phyloP scores from a whole-genome alignment of 2,329 filamentous ascomycete species.

The Nemania sp. region DNA sequence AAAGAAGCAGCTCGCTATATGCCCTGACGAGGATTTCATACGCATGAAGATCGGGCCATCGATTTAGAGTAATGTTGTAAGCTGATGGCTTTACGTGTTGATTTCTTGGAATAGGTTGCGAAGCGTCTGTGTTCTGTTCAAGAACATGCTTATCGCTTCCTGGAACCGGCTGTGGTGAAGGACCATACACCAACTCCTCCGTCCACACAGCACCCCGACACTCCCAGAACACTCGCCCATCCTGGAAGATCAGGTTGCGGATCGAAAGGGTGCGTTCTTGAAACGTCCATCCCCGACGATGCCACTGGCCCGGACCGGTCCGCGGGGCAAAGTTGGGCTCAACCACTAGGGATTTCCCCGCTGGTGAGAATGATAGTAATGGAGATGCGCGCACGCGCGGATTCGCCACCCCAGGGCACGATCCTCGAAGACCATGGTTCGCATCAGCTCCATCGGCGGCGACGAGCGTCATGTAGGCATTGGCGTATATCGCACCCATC shows the following conservation, averaged over 20 bases:
- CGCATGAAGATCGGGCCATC: neutral
- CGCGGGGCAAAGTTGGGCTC: neutral
- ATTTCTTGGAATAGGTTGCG: neutral
- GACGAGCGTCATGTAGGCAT: constrained; percentile 8
- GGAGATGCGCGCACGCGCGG: neutral
- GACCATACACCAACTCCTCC: neutral
- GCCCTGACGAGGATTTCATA: neutral
- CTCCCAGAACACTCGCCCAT: constrained; percentile 10
- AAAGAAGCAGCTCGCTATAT: neutral
- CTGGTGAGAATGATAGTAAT: neutral
- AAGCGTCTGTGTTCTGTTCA: neutral
- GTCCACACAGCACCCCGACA: constrained; percentile 2
- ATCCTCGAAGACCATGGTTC: constrained; percentile 5
- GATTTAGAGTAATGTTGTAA: neutral
- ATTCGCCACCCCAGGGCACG: neutral
- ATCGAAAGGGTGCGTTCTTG: constrained; percentile 10
- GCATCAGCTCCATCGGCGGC: constrained; percentile 2
- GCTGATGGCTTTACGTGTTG: neutral
- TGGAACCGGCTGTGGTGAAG: neutral
- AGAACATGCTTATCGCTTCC: neutral
- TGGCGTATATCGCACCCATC: constrained; percentile 10
- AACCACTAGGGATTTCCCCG: neutral
- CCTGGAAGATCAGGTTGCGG: constrained; percentile 8
- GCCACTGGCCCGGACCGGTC: neutral
- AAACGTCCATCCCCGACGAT: constrained; percentile 13